A percentile compares a stretch with the other conserved stretches of the same genome.
These are phyloP conservation scores for Venturiaceae sp. DNA, from an alignment of 2,329 filamentous ascomycete species.

Conservation along the genomic window DNA sequence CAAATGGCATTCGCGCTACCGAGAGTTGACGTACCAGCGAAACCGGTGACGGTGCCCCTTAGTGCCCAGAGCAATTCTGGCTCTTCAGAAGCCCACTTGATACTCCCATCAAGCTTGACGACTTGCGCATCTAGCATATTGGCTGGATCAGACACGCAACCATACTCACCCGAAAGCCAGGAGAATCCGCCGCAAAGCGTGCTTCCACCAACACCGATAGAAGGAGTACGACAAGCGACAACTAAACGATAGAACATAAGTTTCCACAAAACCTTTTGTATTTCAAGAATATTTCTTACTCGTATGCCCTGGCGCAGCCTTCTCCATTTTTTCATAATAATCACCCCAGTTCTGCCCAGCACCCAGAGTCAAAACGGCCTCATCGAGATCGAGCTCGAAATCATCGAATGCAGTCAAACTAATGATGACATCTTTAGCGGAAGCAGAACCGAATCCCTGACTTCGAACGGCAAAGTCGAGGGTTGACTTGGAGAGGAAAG, in stretches of 20 bases:
- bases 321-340: conserved; percentile 25
- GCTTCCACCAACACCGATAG: conserved; percentile 29
- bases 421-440: conserved; percentile 26
- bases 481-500: conserved; percentile 20
- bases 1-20: background rate
- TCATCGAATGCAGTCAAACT: conserved; percentile 26
- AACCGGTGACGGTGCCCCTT: conserved; percentile 28
- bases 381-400: conserved; percentile 23
- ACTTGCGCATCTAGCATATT: conserved; percentile 31
- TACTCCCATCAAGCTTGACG: conserved; percentile 25
- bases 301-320: conserved; percentile 22
- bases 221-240: conserved; percentile 20
- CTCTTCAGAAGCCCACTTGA: conserved; percentile 28
- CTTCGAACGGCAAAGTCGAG: conserved; percentile 28
- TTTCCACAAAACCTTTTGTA: background rate
- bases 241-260: conserved; percentile 18
- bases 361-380: conserved; percentile 23
- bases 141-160: conserved; percentile 27
- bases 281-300: conserved; percentile 11
- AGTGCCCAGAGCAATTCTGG: conserved; percentile 32
- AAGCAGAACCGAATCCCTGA: conserved; percentile 25
- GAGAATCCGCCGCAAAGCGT: conserved; percentile 27
- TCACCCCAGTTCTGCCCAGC: conserved; percentile 28
- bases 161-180: conserved; percentile 29
- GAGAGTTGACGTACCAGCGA: conserved; percentile 14